Conservation (phyloP, 257 asterid genomes). For the Petunia axillaris region DNA sequence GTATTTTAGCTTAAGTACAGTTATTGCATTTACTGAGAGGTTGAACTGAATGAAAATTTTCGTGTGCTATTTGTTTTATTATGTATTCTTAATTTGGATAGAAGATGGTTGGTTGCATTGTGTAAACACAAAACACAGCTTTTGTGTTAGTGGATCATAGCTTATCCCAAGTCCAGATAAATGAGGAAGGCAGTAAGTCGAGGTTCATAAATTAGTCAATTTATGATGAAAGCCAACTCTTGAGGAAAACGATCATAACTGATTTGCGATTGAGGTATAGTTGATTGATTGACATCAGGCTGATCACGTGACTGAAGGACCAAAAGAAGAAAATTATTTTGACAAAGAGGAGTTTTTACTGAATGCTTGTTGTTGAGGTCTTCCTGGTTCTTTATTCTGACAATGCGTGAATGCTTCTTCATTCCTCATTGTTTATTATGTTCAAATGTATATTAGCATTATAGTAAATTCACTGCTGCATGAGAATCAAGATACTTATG, state of each 20-base stretch:
- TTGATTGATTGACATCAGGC: neutral
- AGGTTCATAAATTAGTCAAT: neutral
- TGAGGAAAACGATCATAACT: neutral
- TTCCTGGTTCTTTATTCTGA: neutral
- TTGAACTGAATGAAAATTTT: neutral
- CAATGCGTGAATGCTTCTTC: neutral
- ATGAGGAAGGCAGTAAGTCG: neutral
- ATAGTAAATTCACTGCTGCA: neutral
- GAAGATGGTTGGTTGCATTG: neutral
- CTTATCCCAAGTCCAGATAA: neutral
- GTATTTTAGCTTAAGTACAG: neutral
- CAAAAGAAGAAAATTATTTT: neutral
- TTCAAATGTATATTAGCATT: neutral
- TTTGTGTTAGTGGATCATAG: neutral
- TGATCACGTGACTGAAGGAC: neutral
- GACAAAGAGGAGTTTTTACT: neutral
- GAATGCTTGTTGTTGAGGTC: neutral
- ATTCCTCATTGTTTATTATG: neutral
- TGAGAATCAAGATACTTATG: neutral
- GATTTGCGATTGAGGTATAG: neutral
- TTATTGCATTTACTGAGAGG: neutral
- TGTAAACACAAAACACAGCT: neutral
- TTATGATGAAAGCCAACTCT: neutral
- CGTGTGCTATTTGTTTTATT: conserved; percentile 3
- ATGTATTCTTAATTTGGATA: neutral